Conservation (phyloP, 2,329 filamentous ascomycete species). For the Aspergillus piperis region DNA sequence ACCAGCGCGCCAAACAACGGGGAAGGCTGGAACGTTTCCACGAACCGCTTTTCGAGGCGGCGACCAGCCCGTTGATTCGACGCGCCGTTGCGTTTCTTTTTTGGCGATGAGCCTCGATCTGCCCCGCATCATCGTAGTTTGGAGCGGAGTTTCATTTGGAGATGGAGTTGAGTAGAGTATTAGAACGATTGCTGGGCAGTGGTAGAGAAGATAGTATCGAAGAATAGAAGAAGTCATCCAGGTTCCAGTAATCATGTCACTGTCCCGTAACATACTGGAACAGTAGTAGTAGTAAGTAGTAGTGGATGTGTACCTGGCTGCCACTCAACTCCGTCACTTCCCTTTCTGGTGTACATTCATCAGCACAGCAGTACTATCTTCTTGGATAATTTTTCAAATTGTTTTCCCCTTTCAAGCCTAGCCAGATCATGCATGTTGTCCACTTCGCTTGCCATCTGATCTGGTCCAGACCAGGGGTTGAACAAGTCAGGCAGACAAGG, state of each 20-base stretch:
- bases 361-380: no score
- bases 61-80: constrained; percentile 19
- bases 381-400: no score
- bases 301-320: no score
- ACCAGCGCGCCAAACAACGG: constrained; percentile 17
- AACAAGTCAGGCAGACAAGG: constrained; percentile 4
- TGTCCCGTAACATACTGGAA: no score
- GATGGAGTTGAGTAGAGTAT: not conserved
- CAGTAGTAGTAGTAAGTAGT: no score
- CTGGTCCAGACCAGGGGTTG: constrained; percentile 9
- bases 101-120: constrained; percentile 24
- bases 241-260: no score
- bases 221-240: no score
- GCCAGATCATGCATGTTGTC: not conserved
- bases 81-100: constrained; percentile 9
- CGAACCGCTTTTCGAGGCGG: constrained; percentile 11
- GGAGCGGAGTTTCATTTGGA: not conserved
- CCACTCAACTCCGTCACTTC: no score
- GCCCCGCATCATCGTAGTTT: constrained; percentile 24
- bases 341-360: no score
- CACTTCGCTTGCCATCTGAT: constrained; percentile 1
- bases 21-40: constrained; percentile 17
- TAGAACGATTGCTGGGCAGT: not conserved
- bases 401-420: not conserved
- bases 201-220: not conserved